phyloP scores from a whole-genome alignment of 2,329 filamentous ascomycete genomes.

The Calonectria pteridis region DNA sequence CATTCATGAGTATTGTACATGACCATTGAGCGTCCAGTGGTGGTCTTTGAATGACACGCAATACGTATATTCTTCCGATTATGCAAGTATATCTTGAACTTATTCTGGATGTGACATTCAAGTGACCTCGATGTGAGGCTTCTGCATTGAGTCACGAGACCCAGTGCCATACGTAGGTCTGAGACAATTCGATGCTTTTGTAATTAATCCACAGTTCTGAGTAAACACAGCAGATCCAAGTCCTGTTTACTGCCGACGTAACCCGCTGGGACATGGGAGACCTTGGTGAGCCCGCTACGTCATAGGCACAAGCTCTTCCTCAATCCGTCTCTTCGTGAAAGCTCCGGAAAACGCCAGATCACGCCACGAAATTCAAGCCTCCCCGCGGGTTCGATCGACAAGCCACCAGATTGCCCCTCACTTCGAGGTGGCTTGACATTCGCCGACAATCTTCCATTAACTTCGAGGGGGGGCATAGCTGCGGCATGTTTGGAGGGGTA shows the following conservation, averaged over 20 bases:
- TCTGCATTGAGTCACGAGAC: background rate
- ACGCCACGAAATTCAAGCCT: background rate
- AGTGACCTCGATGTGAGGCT: background rate
- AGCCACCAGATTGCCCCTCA: constrained; percentile 18
- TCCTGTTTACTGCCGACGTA: background rate
- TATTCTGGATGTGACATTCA: background rate
- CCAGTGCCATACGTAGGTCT: background rate
- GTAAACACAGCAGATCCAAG: background rate
- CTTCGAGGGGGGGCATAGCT: constrained; percentile 17
- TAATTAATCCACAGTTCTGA: background rate
- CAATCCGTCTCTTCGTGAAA: background rate
- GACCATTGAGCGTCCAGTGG: background rate
- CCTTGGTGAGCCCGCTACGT: background rate
- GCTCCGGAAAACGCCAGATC: background rate
- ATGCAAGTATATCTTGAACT: constrained; percentile 11
- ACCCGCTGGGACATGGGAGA: background rate
- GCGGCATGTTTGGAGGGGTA: constrained; percentile 13
- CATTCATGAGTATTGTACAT: too few species aligned
- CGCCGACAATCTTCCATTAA: constrained; percentile 18
- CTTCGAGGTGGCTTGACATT: constrained; percentile 10
- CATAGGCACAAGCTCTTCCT: background rate
- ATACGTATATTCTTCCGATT: background rate
- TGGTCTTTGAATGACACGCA: constrained; percentile 4
- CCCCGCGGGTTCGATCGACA: background rate
- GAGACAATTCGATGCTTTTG: background rate